Evolutionary conservation across 2,329 filamentous ascomycete genomes (phyloP).

Genomic region (Phyllosticta citriasiana): DNA sequence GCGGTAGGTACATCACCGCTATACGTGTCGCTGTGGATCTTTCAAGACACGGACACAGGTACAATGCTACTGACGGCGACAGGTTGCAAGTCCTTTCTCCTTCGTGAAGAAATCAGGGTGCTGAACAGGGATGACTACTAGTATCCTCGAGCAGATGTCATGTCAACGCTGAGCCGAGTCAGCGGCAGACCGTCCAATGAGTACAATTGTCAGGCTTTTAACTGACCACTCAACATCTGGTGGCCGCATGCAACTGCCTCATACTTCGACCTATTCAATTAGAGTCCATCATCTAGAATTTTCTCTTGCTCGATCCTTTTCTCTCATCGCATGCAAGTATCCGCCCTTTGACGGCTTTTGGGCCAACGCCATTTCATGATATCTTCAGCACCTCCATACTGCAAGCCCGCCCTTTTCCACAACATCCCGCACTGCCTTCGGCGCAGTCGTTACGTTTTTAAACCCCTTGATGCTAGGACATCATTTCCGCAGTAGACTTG

Average conservation of each 20-base stretch:
- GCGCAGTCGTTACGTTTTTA: not conserved
- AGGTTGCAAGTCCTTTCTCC: not conserved
- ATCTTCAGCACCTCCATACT: not conserved
- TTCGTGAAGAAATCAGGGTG: not conserved
- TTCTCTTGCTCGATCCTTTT: not conserved
- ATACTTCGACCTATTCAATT: not conserved
- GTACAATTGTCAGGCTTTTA: too few species aligned
- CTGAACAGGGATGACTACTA: too few species aligned
- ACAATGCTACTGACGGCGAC: not conserved
- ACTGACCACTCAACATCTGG: not conserved
- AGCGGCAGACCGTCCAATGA: too few species aligned
- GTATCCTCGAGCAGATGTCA: too few species aligned
- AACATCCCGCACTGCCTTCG: not conserved
- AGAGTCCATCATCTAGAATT: not conserved
- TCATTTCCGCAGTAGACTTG: constrained; percentile 32
- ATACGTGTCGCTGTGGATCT: not conserved
- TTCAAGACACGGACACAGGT: not conserved
- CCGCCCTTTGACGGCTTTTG: not conserved
- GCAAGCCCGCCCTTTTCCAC: not conserved
- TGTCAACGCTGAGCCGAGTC: too few species aligned
- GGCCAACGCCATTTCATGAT: not conserved
- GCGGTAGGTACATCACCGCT: not conserved
- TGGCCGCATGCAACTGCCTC: not conserved
- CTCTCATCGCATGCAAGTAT: not conserved
- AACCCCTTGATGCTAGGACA: not conserved